Percentiles rank a stretch among this genome's conserved stretches.
Evolutionary conservation across 2,329 filamentous ascomycete genomes (phyloP).

Genomic region (Colletotrichum lentis): DNA sequence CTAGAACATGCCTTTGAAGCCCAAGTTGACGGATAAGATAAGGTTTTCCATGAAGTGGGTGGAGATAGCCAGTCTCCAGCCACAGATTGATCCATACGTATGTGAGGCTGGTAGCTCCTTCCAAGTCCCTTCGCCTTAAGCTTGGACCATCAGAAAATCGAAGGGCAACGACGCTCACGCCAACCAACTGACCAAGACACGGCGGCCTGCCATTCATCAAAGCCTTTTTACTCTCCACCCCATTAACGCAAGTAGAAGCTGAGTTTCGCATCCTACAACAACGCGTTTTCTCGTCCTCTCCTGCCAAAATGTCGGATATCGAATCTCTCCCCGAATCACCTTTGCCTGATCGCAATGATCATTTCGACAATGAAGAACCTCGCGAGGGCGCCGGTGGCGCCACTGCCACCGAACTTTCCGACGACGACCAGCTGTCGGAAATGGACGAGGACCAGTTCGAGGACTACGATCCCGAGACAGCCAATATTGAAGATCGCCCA

Average conservation of each 20-base stretch:
- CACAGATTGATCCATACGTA: neutral
- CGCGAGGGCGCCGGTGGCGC: slow-evolving; percentile 50
- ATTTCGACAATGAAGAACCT: slow-evolving; percentile 53
- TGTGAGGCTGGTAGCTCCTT: slow-evolving; percentile 12
- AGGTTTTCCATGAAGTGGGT: too few relatives aligned
- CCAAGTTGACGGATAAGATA: too few relatives aligned
- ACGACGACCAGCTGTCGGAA: slow-evolving; percentile 69
- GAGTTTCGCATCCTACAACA: neutral
- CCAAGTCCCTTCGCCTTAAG: slow-evolving; percentile 14
- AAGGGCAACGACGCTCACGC: slow-evolving; percentile 16
- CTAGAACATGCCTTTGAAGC: neutral
- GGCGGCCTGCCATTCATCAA: neutral
- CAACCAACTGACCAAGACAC: neutral
- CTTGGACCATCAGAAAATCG: slow-evolving; percentile 37
- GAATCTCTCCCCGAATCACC: slow-evolving; percentile 54
- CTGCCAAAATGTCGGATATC: slow-evolving; percentile 55
- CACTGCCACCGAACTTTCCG: slow-evolving; percentile 55
- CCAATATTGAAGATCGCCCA: slow-evolving; percentile 69
- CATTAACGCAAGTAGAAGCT: neutral
- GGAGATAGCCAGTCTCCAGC: neutral
- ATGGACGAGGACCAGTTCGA: slow-evolving; percentile 75
- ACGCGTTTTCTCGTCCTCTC: neutral
- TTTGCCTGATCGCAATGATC: slow-evolving; percentile 43
- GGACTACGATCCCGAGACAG: slow-evolving; percentile 72
- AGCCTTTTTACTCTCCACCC: neutral